Conservation (phyloP, 1,284 basidiomycete genomes). For the Puccinia horiana region DNA sequence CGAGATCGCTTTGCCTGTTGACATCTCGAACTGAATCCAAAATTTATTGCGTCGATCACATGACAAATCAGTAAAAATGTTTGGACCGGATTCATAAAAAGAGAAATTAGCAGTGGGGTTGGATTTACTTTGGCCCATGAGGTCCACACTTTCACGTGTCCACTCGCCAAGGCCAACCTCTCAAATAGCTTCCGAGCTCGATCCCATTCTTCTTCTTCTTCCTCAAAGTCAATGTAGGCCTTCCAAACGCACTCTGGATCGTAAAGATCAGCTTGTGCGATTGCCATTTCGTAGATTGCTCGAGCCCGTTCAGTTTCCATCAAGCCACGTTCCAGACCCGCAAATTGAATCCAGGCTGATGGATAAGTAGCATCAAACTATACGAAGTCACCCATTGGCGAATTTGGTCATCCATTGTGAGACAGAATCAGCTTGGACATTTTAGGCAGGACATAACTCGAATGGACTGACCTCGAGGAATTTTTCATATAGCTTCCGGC, state of each 20-base stretch:
- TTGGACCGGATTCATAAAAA: neutral
- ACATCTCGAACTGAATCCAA: constrained; percentile 56
- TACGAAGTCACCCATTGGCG: neutral
- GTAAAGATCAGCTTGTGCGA: constrained; percentile 83
- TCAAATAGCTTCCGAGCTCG: constrained; percentile 84
- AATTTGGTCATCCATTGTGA: neutral
- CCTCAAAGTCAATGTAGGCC: constrained; percentile 94
- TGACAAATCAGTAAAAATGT: constrained; percentile 61
- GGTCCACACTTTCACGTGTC: constrained; percentile 76
- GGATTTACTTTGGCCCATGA: constrained; percentile 53
- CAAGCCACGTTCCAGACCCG: constrained; percentile 87
- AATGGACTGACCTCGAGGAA: constrained; percentile 73
- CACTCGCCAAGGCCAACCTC: constrained; percentile 78
- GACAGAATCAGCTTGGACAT: neutral
- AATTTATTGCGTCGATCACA: constrained; percentile 59
- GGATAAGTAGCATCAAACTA: constrained; percentile 83
- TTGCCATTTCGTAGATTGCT: constrained; percentile 91
- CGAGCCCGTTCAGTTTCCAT: constrained; percentile 89
- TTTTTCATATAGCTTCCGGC: constrained; percentile 87
- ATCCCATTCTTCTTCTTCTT: constrained; percentile 88
- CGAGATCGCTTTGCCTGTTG: constrained; percentile 55
- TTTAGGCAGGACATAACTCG: neutral
- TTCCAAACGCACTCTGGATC: constrained; percentile 98
- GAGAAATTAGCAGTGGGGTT: constrained; percentile 68
- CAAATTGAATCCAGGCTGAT: constrained; percentile 93